Evolutionary conservation across 179 eudicot genomes (phyloP), one percentile per base, ranked within the genome.

Genomic region (Beta macrorhiza): DNA sequence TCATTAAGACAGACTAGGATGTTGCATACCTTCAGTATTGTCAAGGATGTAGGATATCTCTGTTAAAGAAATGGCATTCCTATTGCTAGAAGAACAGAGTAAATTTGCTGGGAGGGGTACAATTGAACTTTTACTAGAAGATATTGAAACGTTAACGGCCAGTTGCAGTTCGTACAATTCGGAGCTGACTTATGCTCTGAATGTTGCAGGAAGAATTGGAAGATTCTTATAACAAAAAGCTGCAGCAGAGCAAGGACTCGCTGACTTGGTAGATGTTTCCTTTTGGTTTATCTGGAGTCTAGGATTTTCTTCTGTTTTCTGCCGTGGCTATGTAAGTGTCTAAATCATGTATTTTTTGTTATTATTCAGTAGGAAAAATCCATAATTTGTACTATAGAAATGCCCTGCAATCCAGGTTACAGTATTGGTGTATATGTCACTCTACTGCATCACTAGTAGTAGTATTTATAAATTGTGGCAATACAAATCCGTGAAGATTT

Each of bases 191-290:
- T 63, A 2, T 57, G 14, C 75, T 37, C 22, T 69, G 44, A 20
- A 32, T 20, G 56, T 65, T 86, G 85, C 83, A 86, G 84, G 86
- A 82, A 13, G 86, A 85, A 52, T 44, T 91, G 74, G 91, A 90
- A 74, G 83, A 64, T 80, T 78, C 91, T 2, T 85, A 86, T 78
- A 85, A 76, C 82, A 83, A 85, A 71, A 89, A 85, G 81, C 83
- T 86, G 80, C 86, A 89, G 81, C 87, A 91, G 84, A 84, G 84
- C 67, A 90, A 87, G 84, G 88, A 89, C 79, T 82, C 87, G 19
- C 55, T 90, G 45, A 78, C 69, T 77, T 89, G 95, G 95, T 89
- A 83, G 84, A 89, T 64, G 78, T 57, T 22, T 58, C 51, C 59
- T 15, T 58, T 17, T 49, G 77, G 65, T 74, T 25, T 78, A 44